Evolutionary conservation across 768 basidiomycete genomes (phyloP).

Genomic region (Boletellus emodensis): DNA sequence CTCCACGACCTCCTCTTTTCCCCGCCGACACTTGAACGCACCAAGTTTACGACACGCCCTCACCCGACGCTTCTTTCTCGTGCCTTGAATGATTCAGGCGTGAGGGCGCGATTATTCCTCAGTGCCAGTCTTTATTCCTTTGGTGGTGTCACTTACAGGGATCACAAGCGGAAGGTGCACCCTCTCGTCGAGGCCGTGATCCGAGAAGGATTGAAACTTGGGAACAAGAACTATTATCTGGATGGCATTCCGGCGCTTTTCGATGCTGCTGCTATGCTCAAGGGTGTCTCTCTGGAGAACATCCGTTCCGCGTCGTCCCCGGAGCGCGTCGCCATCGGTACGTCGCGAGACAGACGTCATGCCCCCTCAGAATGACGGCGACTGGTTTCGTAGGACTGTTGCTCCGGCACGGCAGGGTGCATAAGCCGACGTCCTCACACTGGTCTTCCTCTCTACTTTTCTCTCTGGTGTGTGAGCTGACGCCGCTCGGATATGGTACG

Average conservation of each 20-base stretch:
- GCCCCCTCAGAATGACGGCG: not conserved
- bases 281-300: constrained; percentile 28
- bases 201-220: constrained; percentile 81
- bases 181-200: constrained; percentile 66
- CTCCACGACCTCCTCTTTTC: constrained; percentile 46
- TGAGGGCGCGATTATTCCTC: constrained; percentile 65
- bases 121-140: constrained; percentile 77
- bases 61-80: constrained; percentile 39
- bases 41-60: constrained; percentile 15
- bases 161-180: constrained; percentile 59
- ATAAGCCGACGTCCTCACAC: constrained; percentile 54
- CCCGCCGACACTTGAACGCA: constrained; percentile 11
- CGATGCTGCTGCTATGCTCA: constrained; percentile 43
- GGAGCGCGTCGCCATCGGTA: constrained; percentile 60
- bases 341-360: constrained; percentile 8
- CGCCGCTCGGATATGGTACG: constrained; percentile 46
- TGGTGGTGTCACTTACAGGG: constrained; percentile 49
- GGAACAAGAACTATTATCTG: constrained; percentile 69
- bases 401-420: constrained; percentile 62
- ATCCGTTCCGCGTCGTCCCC: constrained; percentile 37
- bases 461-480: constrained; percentile 68
- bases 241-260: constrained; percentile 73
- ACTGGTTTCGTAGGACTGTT: constrained; percentile 48
- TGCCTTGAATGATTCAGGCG: constrained; percentile 27
- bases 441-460: constrained; percentile 76